Conservation (phyloP, 345 rosid species). For the Rubroshorea leprosula region DNA sequence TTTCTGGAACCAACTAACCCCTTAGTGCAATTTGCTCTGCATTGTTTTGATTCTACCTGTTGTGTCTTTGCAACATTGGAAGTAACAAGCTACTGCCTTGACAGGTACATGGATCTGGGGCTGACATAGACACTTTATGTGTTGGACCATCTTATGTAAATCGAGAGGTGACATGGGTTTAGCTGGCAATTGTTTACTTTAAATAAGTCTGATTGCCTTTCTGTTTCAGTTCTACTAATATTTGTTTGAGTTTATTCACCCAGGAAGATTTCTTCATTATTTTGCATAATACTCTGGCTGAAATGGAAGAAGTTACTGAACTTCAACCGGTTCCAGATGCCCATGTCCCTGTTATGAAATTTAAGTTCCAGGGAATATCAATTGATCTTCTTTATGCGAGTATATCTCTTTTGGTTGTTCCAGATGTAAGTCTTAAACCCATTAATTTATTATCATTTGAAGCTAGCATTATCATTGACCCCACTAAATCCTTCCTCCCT, state of each 20-base stretch:
- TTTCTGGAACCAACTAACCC: not conserved
- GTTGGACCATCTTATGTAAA: conserved; percentile 93
- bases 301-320: conserved; percentile 82
- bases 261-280: conserved; percentile 82
- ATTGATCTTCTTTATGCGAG: conserved; percentile 96
- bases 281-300: conserved; percentile 60
- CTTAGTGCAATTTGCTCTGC: not conserved
- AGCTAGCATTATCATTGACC: too few species aligned
- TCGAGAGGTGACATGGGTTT: conserved; percentile 53
- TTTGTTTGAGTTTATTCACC: not conserved
- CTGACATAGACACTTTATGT: conserved; percentile 86
- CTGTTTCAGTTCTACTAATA: conserved; percentile 4
- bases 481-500: too few species aligned
- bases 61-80: conserved; percentile 4
- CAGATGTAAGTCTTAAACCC: conserved; percentile 53
- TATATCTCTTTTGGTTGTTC: conserved; percentile 67
- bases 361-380: conserved; percentile 84
- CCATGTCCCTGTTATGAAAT: conserved; percentile 96
- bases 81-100: not conserved
- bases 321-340: conserved; percentile 95
- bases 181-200: not conserved
- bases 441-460: too few species aligned
- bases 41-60: not conserved
- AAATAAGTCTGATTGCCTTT: not conserved
- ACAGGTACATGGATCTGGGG: conserved; percentile 93